These are phyloP conservation scores for Taiwanofungus camphoratus DNA, from an alignment of 1,284 basidiomycete genomes.

Conservation along the genomic window DNA sequence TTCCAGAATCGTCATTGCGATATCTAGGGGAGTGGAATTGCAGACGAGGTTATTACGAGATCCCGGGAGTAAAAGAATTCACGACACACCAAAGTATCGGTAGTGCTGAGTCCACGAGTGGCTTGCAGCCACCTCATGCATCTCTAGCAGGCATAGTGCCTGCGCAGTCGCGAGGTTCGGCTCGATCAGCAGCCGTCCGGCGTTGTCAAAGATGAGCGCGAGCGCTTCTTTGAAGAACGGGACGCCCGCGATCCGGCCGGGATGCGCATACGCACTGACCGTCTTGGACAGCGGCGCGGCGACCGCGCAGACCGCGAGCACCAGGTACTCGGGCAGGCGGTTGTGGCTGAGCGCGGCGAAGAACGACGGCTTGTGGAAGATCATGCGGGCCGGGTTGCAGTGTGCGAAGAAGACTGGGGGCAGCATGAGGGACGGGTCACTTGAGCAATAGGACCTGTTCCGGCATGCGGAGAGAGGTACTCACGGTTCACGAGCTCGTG, in stretches of 20 bases:
- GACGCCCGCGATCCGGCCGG: conserved; percentile 62
- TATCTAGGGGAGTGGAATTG: conserved; percentile 5
- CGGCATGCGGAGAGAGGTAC: conserved; percentile 26
- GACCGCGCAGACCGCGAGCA: conserved; percentile 68
- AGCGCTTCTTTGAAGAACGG: conserved; percentile 63
- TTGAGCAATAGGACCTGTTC: conserved; percentile 11
- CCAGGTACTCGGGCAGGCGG: conserved; percentile 58
- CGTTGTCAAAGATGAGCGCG: conserved; percentile 63
- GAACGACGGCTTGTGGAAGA: conserved; percentile 74
- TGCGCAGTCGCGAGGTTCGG: conserved; percentile 59
- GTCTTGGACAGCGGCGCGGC: conserved; percentile 70
- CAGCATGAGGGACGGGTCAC: conserved; percentile 2
- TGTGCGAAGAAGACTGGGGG: conserved; percentile 74
- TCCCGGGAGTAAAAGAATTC: conserved; percentile 3
- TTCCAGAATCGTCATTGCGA: conserved; percentile 62
- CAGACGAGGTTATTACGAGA: not conserved
- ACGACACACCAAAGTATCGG: conserved; percentile 31
- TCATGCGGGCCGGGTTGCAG: conserved; percentile 65
- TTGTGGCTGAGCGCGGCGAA: conserved; percentile 55
- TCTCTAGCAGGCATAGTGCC: conserved; percentile 63
- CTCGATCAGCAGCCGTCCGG: conserved; percentile 52
- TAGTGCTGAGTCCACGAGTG: conserved; percentile 32
- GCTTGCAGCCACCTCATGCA: conserved; percentile 52
- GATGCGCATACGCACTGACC: conserved; percentile 47
- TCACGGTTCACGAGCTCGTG: conserved; percentile 70